Evolutionary conservation across 768 basidiomycete genomes (phyloP).

Genomic region (Kwoniella pini): DNA sequence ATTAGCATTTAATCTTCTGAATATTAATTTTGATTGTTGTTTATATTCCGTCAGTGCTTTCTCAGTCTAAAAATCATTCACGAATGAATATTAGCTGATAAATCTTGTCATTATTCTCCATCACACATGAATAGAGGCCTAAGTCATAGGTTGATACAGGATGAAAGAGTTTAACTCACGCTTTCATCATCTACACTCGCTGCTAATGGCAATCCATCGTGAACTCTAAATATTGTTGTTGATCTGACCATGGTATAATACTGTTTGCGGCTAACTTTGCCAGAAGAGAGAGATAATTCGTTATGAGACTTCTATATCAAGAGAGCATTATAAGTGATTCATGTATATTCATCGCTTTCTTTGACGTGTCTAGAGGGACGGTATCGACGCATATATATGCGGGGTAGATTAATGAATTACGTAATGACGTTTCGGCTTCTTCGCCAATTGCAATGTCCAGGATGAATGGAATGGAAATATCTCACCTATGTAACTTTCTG

Average conservation of each 20-base stretch:
- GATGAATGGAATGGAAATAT: too few relatives aligned
- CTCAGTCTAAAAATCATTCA: slow-evolving; percentile 68
- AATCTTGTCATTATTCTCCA: too few relatives aligned
- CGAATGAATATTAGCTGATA: slow-evolving; percentile 1
- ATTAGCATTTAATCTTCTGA: slow-evolving; percentile 88
- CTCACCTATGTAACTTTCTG: too few relatives aligned
- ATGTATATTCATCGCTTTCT: too few relatives aligned
- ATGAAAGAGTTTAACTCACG: slow-evolving; percentile 58
- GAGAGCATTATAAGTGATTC: too few relatives aligned
- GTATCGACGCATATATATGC: too few relatives aligned
- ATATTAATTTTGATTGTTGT: slow-evolving; percentile 95
- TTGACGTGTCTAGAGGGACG: too few relatives aligned
- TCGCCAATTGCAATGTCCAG: too few relatives aligned
- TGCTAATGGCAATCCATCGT: slow-evolving; percentile 71
- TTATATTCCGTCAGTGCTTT: slow-evolving; percentile 94
- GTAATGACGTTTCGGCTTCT: too few relatives aligned
- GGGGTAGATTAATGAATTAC: too few relatives aligned
- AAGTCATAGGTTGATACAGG: not conserved
- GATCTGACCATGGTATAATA: slow-evolving; percentile 47
- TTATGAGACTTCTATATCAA: too few relatives aligned
- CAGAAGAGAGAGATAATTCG: not conserved
- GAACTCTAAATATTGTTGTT: slow-evolving; percentile 53
- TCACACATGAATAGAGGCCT: too few relatives aligned
- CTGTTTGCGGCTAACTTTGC: not conserved
- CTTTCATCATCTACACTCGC: slow-evolving; percentile 97